These are phyloP conservation scores for Wickerhamomyces sp. DNA, from an alignment of 1,139 yeast species.

Conservation along the genomic window DNA sequence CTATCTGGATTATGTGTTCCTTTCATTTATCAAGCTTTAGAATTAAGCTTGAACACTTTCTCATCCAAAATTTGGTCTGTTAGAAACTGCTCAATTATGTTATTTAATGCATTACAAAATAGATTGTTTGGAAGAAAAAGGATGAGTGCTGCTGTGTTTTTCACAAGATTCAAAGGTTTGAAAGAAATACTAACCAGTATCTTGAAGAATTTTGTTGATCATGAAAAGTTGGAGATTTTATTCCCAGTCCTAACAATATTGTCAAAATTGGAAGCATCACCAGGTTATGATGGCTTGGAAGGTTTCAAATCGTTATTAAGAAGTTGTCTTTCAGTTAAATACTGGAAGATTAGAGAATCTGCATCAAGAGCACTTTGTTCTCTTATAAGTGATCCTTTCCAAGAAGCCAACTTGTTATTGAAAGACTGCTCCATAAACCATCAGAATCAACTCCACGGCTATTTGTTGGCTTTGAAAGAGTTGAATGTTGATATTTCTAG, in stretches of 20 bases:
- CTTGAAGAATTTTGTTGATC: conserved; percentile 34
- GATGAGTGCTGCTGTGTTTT: conserved; percentile 62
- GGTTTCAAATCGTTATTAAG: conserved; percentile 45
- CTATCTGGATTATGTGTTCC: conserved; percentile 48
- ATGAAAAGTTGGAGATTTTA: conserved; percentile 44
- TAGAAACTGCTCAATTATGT: conserved; percentile 89
- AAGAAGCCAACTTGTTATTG: conserved; percentile 20
- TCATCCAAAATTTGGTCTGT: conserved; percentile 74
- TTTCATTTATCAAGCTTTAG: conserved; percentile 54
- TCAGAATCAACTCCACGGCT: conserved; percentile 56
- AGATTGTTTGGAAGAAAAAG: conserved; percentile 66
- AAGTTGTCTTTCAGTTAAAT: conserved; percentile 41
- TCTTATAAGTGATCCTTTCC: conserved; percentile 32
- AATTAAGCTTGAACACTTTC: conserved; percentile 57
- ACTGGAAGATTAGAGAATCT: conserved; percentile 86
- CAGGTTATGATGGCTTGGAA: conserved; percentile 45
- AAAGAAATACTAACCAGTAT: conserved; percentile 42
- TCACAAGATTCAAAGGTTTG: conserved; percentile 53
- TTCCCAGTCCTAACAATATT: conserved; percentile 74
- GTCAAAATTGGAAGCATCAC: conserved; percentile 58
- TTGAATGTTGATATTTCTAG: conserved; percentile 11
- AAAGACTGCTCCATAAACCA: conserved; percentile 12
- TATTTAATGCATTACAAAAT: conserved; percentile 77
- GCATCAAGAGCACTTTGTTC: conserved; percentile 68
- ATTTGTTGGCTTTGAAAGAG: conserved; percentile 41